A percentile compares a stretch with the other conserved stretches of the same genome.
Evolutionary conservation across 1,284 basidiomycete species (phyloP).

Genomic region (Malassezia sympodialis): DNA sequence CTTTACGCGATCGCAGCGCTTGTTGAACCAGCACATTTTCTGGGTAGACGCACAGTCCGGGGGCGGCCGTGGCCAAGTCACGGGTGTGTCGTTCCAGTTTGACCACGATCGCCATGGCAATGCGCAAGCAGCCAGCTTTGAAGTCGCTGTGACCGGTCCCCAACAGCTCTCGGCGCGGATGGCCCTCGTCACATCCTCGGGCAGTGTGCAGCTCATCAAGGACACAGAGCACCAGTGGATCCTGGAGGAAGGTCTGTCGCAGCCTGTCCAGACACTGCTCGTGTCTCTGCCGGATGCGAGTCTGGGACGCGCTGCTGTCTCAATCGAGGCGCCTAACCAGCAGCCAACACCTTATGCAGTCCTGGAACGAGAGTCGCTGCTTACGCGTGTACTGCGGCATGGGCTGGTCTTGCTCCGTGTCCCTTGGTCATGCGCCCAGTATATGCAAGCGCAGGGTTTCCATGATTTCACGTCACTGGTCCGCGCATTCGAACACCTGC

Average conservation of each 20-base stretch:
- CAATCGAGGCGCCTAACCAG: conserved; percentile 10
- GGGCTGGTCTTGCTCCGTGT: conserved; percentile 17
- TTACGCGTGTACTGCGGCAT: conserved; percentile 46
- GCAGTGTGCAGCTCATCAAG: conserved; percentile 67
- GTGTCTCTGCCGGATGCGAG: conserved; percentile 67
- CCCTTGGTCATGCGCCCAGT: background rate
- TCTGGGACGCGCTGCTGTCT: conserved; percentile 33
- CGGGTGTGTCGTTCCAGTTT: conserved; percentile 62
- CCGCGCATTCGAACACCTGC: background rate
- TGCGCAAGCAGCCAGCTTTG: conserved; percentile 53
- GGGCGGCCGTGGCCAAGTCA: conserved; percentile 55
- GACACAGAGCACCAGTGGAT: conserved; percentile 62
- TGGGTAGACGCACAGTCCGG: conserved; percentile 53
- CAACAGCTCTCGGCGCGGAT: conserved; percentile 53
- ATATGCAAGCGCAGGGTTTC: background rate
- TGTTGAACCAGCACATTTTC: conserved; percentile 55
- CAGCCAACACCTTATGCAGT: conserved; percentile 1
- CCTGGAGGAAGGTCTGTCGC: conserved; percentile 69
- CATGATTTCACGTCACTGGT: background rate
- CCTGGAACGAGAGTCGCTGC: conserved; percentile 48
- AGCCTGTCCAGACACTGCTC: conserved; percentile 55
- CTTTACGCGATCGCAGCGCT: conserved; percentile 49
- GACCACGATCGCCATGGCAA: conserved; percentile 63
- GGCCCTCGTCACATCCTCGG: conserved; percentile 64
- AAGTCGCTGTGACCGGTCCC: conserved; percentile 52